Conservation (phyloP, 2,329 filamentous ascomycete genomes). For the Orbilia blumenaviensis region DNA sequence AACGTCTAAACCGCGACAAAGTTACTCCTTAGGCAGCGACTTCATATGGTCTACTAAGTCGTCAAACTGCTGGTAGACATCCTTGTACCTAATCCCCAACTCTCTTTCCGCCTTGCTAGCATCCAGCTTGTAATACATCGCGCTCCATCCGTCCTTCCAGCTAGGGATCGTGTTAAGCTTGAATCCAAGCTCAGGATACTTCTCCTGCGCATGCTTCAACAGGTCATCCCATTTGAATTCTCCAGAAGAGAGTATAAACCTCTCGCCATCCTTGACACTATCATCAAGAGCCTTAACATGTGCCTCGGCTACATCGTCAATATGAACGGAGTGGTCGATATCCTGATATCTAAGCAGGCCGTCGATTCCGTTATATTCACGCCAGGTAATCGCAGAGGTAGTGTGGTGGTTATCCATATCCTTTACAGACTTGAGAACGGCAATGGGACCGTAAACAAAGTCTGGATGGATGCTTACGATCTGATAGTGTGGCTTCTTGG, state of each 20-base stretch:
- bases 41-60: slow-evolving; percentile 34
- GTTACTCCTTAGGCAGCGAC: background rate
- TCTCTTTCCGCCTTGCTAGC: slow-evolving; percentile 47
- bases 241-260: slow-evolving; percentile 32
- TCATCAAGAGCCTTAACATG: slow-evolving; percentile 45
- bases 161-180: slow-evolving; percentile 28
- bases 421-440: slow-evolving; percentile 28
- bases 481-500: slow-evolving; percentile 40
- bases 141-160: slow-evolving; percentile 33
- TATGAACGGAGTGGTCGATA: slow-evolving; percentile 40
- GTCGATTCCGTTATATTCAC: slow-evolving; percentile 42
- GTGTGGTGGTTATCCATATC: slow-evolving; percentile 34
- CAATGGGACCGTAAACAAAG: slow-evolving; percentile 37
- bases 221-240: slow-evolving; percentile 51
- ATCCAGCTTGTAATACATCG: slow-evolving; percentile 32
- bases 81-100: slow-evolving; percentile 44
- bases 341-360: slow-evolving; percentile 42
- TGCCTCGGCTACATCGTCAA: slow-evolving; percentile 42
- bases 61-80: slow-evolving; percentile 45
- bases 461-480: slow-evolving; percentile 45
- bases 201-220: slow-evolving; percentile 34
- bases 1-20: background rate
- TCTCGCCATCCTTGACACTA: slow-evolving; percentile 31
- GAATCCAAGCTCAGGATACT: slow-evolving; percentile 34
- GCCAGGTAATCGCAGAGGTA: slow-evolving; percentile 35